A percentile compares a stretch with the other conserved stretches of the same genome.
Conservation (phyloP, 495 filamentous ascomycete species). For the Penicillium diatomitis region DNA sequence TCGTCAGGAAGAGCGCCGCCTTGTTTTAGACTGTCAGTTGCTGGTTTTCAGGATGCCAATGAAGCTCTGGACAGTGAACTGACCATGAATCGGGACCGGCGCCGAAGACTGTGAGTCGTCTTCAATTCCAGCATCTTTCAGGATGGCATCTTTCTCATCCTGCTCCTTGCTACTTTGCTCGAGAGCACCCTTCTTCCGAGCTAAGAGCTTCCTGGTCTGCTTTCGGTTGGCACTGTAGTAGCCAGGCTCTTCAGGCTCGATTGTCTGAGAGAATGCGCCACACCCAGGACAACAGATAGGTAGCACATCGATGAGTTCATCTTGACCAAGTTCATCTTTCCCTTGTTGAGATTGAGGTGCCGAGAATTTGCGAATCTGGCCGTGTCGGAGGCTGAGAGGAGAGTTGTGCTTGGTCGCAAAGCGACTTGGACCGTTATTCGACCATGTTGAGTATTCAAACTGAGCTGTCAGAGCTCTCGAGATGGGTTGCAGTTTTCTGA, state of each 20-base stretch:
- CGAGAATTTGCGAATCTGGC: constrained; percentile 15
- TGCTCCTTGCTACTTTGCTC: constrained; percentile 12
- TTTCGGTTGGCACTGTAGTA: constrained; percentile 59
- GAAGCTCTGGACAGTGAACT: neutral
- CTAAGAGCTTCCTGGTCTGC: constrained; percentile 26
- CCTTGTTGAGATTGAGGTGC: constrained; percentile 5
- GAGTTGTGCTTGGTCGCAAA: neutral
- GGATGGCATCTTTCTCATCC: constrained; percentile 3
- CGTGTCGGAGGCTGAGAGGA: neutral
- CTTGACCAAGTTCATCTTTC: neutral
- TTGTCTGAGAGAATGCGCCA: constrained; percentile 71
- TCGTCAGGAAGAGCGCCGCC: constrained; percentile 33
- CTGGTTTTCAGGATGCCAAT: neutral
- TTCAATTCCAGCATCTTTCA: neutral
- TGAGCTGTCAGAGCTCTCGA: neutral
- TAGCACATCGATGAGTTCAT: constrained; percentile 12
- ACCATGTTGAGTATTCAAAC: neutral
- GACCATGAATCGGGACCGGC: constrained; percentile 18
- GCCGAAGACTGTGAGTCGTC: neutral
- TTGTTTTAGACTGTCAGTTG: neutral
- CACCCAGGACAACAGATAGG: constrained; percentile 69
- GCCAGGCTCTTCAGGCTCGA: constrained; percentile 60
- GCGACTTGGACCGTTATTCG: neutral
- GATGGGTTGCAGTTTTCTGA: neutral
- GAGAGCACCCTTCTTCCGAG: constrained; percentile 36